A percentile compares a stretch with the other conserved stretches of the same genome.
Evolutionary conservation across 2,329 filamentous ascomycete genomes (phyloP).

Genomic region (Talaromyces sp.): DNA sequence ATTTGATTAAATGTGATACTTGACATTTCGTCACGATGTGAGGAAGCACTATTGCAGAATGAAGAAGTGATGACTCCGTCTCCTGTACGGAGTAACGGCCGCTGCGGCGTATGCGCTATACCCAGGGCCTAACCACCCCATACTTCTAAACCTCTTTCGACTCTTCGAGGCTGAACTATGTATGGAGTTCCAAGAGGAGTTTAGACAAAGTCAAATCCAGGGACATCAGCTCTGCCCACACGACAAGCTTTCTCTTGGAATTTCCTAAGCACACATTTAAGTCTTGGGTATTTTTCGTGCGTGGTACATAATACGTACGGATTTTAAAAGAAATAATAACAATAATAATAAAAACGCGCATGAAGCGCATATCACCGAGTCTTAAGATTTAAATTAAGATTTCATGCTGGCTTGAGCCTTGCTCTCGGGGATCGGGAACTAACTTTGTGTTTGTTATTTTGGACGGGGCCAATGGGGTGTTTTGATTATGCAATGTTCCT

Average conservation of each 20-base stretch:
- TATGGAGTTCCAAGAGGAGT: not conserved
- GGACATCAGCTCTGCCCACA: not conserved
- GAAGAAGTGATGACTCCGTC: not conserved
- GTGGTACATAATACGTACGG: no score
- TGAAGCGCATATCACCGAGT: no score
- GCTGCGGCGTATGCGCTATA: not conserved
- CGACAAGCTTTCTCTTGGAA: not conserved
- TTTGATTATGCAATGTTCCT: not conserved
- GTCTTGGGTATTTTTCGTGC: no score
- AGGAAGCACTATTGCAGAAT: not conserved
- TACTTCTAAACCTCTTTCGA: not conserved
- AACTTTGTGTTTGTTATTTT: not conserved
- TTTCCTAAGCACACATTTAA: no score
- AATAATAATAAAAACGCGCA: no score
- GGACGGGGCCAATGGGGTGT: not conserved
- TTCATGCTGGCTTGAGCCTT: not conserved
- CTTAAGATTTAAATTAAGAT: not conserved
- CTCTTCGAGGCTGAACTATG: constrained; percentile 1
- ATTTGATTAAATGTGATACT: not conserved
- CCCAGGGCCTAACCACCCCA: not conserved
- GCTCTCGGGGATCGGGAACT: not conserved
- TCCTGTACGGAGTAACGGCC: not conserved
- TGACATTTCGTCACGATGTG: not conserved
- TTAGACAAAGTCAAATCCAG: not conserved
- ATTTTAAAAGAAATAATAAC: no score